Evolutionary conservation across 1,139 yeast species (phyloP).

Genomic region (Magnusiomyces ingens): DNA sequence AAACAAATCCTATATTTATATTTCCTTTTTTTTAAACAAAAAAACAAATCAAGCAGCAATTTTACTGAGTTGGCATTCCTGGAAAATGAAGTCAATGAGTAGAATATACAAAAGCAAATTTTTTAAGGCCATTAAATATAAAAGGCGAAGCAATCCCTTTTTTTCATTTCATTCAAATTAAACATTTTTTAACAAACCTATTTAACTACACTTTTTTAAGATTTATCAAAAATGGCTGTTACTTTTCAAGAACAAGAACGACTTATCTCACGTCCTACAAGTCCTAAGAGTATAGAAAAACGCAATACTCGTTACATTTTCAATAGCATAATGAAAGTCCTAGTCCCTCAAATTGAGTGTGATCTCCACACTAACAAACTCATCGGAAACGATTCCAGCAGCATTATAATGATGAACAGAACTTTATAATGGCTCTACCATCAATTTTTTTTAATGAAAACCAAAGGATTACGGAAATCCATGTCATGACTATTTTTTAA

Average conservation of each 20-base stretch:
- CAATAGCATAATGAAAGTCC: background rate
- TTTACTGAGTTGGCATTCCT: too few species aligned
- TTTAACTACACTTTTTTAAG: background rate
- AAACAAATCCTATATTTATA: too few species aligned
- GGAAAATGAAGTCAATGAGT: background rate
- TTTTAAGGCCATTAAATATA: background rate
- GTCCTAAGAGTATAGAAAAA: background rate
- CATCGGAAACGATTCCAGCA: background rate
- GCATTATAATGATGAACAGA: too few species aligned
- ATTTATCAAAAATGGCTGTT: background rate
- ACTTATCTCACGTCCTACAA: background rate
- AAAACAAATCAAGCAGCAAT: too few species aligned
- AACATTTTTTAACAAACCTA: background rate
- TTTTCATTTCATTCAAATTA: background rate
- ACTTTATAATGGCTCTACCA: too few species aligned
- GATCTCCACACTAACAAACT: background rate
- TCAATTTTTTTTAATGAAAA: too few species aligned
- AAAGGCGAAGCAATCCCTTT: background rate
- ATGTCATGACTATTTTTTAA: too few species aligned
- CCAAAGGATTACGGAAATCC: too few species aligned
- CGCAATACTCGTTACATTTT: background rate
- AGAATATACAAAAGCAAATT: background rate
- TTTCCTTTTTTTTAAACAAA: too few species aligned
- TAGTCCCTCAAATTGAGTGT: background rate
- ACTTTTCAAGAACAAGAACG: too few species aligned